Conservation (phyloP, 106 monocot species). For the Ottelia alismoides region DNA sequence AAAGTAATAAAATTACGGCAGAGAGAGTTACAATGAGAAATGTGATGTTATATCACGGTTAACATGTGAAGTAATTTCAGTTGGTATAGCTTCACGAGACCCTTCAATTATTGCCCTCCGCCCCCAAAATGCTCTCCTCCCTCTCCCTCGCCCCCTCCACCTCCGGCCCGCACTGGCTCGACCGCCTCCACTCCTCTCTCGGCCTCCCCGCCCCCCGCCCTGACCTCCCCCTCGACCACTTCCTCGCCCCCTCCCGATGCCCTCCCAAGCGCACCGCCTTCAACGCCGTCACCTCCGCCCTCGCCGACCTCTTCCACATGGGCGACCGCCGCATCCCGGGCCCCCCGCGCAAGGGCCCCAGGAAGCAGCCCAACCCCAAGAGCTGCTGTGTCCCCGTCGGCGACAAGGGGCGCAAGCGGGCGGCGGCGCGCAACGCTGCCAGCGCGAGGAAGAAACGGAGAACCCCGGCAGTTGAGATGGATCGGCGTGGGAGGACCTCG, state of each 20-base stretch:
- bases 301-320: constrained; percentile 21
- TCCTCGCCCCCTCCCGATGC: constrained; percentile 4
- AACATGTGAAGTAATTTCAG: too few relatives aligned
- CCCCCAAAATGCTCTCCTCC: constrained; percentile 1
- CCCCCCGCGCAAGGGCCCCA: constrained; percentile 42
- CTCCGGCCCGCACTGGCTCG: constrained; percentile 10
- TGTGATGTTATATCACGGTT: too few relatives aligned
- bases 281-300: constrained; percentile 1
- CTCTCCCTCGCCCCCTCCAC: neutral
- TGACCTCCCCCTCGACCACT: constrained; percentile 16
- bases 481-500: too few relatives aligned
- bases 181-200: constrained; percentile 18
- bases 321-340: too few relatives aligned
- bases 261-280: constrained; percentile 2
- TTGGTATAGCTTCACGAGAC: too few relatives aligned
- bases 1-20: too few relatives aligned
- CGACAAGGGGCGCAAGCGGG: constrained; percentile 41
- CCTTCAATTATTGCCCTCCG: too few relatives aligned
- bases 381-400: too few relatives aligned
- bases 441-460: too few relatives aligned
- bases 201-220: constrained; percentile 11
- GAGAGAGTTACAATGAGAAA: too few relatives aligned
- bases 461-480: too few relatives aligned
- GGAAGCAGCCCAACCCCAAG: too few relatives aligned
- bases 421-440: constrained; percentile 24